These are phyloP conservation scores for Amanita thiersii DNA, from an alignment of 768 basidiomycete genomes.

Conservation along the genomic window DNA sequence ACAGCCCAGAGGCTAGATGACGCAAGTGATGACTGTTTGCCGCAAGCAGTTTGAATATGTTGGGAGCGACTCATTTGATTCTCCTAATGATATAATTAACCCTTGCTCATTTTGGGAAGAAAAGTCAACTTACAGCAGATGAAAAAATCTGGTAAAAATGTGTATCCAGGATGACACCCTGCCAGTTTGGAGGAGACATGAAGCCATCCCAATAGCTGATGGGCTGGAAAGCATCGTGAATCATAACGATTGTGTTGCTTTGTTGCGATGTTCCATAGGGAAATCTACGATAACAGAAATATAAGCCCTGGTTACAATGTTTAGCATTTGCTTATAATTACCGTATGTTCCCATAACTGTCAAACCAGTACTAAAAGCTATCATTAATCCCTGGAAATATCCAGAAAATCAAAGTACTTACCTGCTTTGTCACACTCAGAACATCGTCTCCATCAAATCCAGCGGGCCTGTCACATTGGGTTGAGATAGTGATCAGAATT, in stretches of 20 bases:
- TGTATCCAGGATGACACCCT: slow-evolving; percentile 73
- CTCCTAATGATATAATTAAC: slow-evolving; percentile 21
- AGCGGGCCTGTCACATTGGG: slow-evolving; percentile 68
- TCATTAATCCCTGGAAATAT: slow-evolving; percentile 3
- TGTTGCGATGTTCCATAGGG: slow-evolving; percentile 30
- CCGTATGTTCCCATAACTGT: slow-evolving; percentile 73
- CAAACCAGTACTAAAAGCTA: slow-evolving; percentile 53
- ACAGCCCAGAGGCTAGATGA: slow-evolving; percentile 67
- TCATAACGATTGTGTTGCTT: slow-evolving; percentile 58
- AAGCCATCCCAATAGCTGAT: slow-evolving; percentile 65
- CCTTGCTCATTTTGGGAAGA: slow-evolving; percentile 1
- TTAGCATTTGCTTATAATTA: slow-evolving; percentile 16
- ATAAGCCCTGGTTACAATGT: slow-evolving; percentile 6
- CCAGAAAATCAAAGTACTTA: slow-evolving; percentile 12
- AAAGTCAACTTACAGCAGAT: slow-evolving; percentile 31
- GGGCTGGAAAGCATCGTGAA: slow-evolving; percentile 77
- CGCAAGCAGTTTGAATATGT: slow-evolving; percentile 59
- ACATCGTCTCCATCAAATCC: slow-evolving; percentile 50
- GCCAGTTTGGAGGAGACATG: slow-evolving; percentile 37
- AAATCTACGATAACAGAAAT: slow-evolving; percentile 19
- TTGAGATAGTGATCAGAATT: background rate
- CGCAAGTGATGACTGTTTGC: slow-evolving; percentile 32
- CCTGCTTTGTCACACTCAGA: slow-evolving; percentile 38
- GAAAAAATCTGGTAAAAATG: slow-evolving; percentile 77
- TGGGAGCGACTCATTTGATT: slow-evolving; percentile 37